These are phyloP conservation scores for Malbranchea cinnamomea DNA, from an alignment of 2,329 filamentous ascomycete genomes.

Conservation along the genomic window DNA sequence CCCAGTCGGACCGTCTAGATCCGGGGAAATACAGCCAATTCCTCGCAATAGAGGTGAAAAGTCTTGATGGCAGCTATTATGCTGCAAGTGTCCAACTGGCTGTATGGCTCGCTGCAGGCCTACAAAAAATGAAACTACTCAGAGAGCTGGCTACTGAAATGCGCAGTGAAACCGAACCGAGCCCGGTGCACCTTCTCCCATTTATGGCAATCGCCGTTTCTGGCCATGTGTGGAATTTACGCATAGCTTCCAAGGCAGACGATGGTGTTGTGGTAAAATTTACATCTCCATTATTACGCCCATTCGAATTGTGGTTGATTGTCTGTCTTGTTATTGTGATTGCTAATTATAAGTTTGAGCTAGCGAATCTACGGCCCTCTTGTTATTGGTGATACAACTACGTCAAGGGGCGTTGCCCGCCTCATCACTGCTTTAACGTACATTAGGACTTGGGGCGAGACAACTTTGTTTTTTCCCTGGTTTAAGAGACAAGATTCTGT, in stretches of 20 bases:
- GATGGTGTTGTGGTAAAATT: background rate
- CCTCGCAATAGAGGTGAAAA: background rate
- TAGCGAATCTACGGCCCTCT: background rate
- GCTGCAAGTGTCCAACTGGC: constrained; percentile 1
- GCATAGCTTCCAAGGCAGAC: background rate
- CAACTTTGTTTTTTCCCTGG: background rate
- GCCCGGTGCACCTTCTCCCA: background rate
- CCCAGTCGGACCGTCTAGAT: background rate
- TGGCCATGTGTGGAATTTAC: constrained; percentile 1
- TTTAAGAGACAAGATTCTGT: background rate
- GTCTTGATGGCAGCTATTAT: constrained; percentile 2
- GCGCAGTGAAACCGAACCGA: background rate
- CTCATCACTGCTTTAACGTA: background rate
- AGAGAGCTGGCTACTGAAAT: background rate
- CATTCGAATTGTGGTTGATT: background rate
- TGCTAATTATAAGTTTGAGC: background rate
- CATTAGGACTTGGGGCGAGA: background rate
- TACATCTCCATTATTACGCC: background rate
- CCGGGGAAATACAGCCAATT: background rate
- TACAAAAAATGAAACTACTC: background rate
- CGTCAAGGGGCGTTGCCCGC: background rate
- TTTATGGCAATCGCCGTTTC: background rate
- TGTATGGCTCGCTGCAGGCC: constrained; percentile 1
- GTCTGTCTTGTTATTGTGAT: background rate
- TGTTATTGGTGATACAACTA: constrained; percentile 1